Base-by-base conservation (phyloP, 2,329 filamentous ascomycete genomes). In the Fusarium guadeloupense region DNA sequence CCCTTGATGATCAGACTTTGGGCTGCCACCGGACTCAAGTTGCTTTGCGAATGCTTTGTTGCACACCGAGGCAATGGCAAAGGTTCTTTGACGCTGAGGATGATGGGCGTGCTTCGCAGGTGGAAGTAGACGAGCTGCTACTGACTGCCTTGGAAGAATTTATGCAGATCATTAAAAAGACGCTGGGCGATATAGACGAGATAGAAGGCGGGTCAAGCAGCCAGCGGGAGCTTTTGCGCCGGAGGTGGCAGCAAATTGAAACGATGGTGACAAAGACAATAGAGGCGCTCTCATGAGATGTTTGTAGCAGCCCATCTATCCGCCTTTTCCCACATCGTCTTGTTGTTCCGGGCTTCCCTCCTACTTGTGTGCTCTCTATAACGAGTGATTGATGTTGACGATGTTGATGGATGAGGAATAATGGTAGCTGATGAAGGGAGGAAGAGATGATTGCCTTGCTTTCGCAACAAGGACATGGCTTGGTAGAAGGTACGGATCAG, bases 1-100 rank as follows among this genome's bases (percentile, higher is more conserved):
- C 64, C 57, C 70, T 25, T 69, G 79, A 69, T 39, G 54, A 65
- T n/a, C 55, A 66, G 16, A 77, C 72, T 1, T 75, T 80, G 10
- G 66, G 63, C 4, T 85, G 83, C 54, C 79, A 85, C 60, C 74
- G 83, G 12, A 85, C 83, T 1, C 81, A 85, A 67, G 81, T 84
- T 9, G 84, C 81, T 4, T 60, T 85, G 50, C 70, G 83, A 40
- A 64, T 73, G 51, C 55, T 78, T 54, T 71, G 62, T 21, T 71
- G 67, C 26, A 64, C 75, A 40, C 50, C 75, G 39, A 52, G 73
- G 2, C 49, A 73, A 4, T 74, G 75, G 37, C 72, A 77, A 67
- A 81, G 81, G 74, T 74, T 71, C 47, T 62, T 74, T 54, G 68
- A 76, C 4, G 69, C 70, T 5, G 78, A 80, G 23, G 81, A 80